These are phyloP conservation scores for Phylloporus rhodoxanthus DNA, from an alignment of 768 basidiomycete genomes.

Conservation along the genomic window DNA sequence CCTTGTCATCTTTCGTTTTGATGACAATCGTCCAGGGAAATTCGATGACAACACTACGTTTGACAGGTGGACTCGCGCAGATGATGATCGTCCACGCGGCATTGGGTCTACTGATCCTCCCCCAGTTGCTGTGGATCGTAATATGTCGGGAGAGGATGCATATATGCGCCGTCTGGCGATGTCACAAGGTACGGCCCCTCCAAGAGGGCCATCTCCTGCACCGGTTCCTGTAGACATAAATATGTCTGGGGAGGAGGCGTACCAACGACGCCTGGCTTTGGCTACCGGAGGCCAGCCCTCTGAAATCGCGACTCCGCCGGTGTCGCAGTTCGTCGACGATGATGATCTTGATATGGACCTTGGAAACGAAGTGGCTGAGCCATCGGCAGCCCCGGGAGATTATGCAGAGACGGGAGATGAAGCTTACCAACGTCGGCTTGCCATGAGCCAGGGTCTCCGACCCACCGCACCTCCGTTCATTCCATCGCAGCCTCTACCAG, in stretches of 20 bases:
- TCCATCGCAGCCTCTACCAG: conserved; percentile 19
- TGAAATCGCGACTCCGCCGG: conserved; percentile 18
- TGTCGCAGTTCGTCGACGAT: conserved; percentile 17
- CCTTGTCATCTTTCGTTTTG: not conserved
- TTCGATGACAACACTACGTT: conserved; percentile 37
- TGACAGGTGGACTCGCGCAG: conserved; percentile 51
- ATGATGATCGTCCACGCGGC: conserved; percentile 38
- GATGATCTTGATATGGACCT: conserved; percentile 16
- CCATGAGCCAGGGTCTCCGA: conserved; percentile 43
- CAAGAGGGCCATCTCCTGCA: conserved; percentile 25
- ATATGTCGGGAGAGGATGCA: conserved; percentile 72
- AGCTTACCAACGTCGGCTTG: conserved; percentile 57
- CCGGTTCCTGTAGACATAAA: conserved; percentile 38
- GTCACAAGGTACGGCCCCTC: conserved; percentile 36
- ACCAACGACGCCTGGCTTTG: conserved; percentile 69
- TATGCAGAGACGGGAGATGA: conserved; percentile 56
- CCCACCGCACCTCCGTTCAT: conserved; percentile 26
- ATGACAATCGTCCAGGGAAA: conserved; percentile 28
- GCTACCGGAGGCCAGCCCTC: conserved; percentile 33
- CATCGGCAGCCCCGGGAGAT: not conserved
- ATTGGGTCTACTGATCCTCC: conserved; percentile 19
- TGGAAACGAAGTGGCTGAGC: conserved; percentile 4
- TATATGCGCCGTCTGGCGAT: conserved; percentile 74
- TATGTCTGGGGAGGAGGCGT: conserved; percentile 75
- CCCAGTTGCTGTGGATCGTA: conserved; percentile 38